These are phyloP conservation scores for Garcia nutans DNA, from an alignment of 345 rosid species.

Conservation along the genomic window DNA sequence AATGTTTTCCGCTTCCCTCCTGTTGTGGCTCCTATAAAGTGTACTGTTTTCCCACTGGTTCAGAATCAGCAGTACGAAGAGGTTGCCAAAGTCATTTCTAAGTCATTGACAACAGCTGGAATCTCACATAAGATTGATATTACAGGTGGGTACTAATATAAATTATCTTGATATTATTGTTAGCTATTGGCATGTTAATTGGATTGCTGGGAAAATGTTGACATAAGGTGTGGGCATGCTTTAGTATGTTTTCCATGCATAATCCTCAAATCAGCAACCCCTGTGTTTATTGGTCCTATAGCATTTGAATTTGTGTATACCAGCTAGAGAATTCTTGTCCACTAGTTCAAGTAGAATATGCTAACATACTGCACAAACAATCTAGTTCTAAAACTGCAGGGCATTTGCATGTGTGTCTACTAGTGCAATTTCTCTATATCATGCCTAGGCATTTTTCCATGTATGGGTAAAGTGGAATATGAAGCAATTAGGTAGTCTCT, in stretches of 20 bases:
- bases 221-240: background rate
- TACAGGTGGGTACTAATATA: conserved; percentile 49
- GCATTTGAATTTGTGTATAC: background rate
- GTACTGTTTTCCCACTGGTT: conserved; percentile 92
- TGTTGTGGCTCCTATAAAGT: conserved; percentile 85
- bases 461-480: too few relatives aligned
- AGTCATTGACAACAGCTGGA: conserved; percentile 67
- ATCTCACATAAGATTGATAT: conserved; percentile 90
- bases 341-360: background rate
- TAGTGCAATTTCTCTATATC: too few relatives aligned
- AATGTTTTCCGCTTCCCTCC: conserved; percentile 90
- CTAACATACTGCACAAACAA: too few relatives aligned
- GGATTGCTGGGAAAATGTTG: background rate
- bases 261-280: background rate
- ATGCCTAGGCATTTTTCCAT: too few relatives aligned
- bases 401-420: too few relatives aligned
- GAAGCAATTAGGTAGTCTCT: too few relatives aligned
- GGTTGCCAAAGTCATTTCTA: conserved; percentile 67
- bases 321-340: background rate
- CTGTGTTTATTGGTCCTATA: background rate
- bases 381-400: too few relatives aligned
- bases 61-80: conserved; percentile 81
- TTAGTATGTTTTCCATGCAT: background rate
- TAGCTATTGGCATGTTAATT: background rate
- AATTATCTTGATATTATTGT: background rate